phyloP scores from a whole-genome alignment of 2,329 filamentous ascomycete species.

The Daldinia eschscholtzii region DNA sequence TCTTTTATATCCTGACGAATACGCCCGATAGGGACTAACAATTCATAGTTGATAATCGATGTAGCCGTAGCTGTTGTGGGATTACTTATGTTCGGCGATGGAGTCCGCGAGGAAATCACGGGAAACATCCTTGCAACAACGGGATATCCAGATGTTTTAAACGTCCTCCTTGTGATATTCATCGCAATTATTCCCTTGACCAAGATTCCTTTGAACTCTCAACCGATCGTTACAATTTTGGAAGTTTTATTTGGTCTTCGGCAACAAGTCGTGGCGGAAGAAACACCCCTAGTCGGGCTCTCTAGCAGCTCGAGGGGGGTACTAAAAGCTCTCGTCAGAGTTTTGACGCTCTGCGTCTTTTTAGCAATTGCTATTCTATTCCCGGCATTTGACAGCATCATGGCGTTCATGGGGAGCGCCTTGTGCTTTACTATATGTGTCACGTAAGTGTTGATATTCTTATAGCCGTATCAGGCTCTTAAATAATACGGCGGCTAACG shows the following conservation, averaged over 20 bases:
- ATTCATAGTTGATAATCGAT: conserved; percentile 78
- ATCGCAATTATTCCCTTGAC: conserved; percentile 94
- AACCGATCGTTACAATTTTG: conserved; percentile 86
- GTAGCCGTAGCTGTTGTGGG: conserved; percentile 84
- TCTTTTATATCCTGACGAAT: conserved; percentile 23
- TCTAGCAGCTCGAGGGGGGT: conserved; percentile 69
- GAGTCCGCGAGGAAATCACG: conserved; percentile 89
- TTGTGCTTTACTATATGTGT: conserved; percentile 96
- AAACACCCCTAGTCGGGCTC: conserved; percentile 64
- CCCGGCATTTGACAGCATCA: conserved; percentile 88
- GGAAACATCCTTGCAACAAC: conserved; percentile 83
- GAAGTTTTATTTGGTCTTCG: conserved; percentile 84
- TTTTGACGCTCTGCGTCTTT: conserved; percentile 77
- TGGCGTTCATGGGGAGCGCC: conserved; percentile 89
- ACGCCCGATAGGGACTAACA: conserved; percentile 26
- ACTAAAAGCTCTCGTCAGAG: conserved; percentile 70
- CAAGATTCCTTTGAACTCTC: conserved; percentile 91
- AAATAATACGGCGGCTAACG: conserved; percentile 7
- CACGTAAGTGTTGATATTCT: conserved; percentile 62
- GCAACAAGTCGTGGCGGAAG: conserved; percentile 59
- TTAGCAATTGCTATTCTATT: conserved; percentile 77
- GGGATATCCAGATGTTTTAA: conserved; percentile 80
- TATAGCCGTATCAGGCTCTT: not conserved
- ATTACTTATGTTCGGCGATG: conserved; percentile 93
- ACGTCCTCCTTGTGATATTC: conserved; percentile 84